Conservation (phyloP, 1,139 yeast genomes). For the Petasospora rhodanensis region DNA sequence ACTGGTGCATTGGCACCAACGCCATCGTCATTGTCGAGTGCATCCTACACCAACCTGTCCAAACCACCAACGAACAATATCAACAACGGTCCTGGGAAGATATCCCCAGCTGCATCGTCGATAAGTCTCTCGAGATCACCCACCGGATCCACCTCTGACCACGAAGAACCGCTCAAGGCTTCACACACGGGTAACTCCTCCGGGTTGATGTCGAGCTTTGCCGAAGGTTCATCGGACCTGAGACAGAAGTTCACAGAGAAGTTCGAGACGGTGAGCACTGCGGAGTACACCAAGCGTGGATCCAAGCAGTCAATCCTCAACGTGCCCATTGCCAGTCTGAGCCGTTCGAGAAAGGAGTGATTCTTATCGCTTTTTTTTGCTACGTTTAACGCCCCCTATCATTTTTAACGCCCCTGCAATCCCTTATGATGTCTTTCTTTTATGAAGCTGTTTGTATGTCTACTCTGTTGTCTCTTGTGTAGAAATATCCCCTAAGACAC, state of each 20-base stretch:
- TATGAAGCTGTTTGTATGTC: no score
- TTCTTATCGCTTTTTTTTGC: no score
- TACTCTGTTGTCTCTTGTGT: no score
- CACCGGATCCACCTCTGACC: conserved; percentile 1
- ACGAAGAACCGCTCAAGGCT: not conserved
- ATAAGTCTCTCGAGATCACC: conserved; percentile 11
- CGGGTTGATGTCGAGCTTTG: conserved; percentile 8
- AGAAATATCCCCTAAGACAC: no score
- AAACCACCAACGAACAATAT: conserved; percentile 1
- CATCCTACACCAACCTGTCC: conserved; percentile 1
- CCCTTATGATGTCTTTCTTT: no score
- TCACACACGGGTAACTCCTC: not conserved
- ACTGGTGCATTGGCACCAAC: not conserved
- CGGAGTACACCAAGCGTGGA: conserved; percentile 4
- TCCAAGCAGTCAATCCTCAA: conserved; percentile 16
- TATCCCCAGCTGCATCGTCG: conserved; percentile 11
- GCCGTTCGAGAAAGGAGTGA: conserved; percentile 10
- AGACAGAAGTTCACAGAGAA: conserved; percentile 13
- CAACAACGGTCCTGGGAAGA: conserved; percentile 11
- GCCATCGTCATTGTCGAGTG: conserved; percentile 1
- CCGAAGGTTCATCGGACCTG: conserved; percentile 9
- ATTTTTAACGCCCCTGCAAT: no score
- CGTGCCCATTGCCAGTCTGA: conserved; percentile 22
- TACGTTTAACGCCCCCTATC: no score
- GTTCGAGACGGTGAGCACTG: conserved; percentile 4